phyloP scores from a whole-genome alignment of 805 yeast genomes.

The Pichia heedii region DNA sequence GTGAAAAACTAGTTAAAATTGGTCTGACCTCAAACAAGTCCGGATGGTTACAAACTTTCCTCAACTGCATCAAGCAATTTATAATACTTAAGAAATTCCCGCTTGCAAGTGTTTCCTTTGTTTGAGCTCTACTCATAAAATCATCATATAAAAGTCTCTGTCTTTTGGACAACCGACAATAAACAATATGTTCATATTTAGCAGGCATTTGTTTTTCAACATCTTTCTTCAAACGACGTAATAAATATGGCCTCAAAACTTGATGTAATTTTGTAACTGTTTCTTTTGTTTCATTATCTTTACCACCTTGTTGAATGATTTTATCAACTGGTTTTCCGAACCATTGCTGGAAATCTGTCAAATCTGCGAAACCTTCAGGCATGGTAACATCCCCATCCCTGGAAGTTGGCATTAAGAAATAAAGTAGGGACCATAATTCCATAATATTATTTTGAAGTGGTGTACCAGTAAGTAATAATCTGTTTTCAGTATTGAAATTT shows the following conservation, averaged over 20 bases:
- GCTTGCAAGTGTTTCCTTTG: conserved; percentile 84
- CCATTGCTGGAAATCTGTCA: conserved; percentile 97
- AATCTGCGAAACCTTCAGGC: conserved; percentile 94
- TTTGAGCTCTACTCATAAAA: conserved; percentile 94
- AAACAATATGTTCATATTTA: conserved; percentile 89
- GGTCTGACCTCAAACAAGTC: conserved; percentile 95
- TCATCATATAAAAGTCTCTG: conserved; percentile 91
- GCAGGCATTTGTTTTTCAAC: conserved; percentile 99
- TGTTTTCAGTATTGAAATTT: conserved; percentile 85
- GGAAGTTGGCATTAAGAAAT: conserved; percentile 91
- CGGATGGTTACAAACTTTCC: conserved; percentile 89
- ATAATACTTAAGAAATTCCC: conserved; percentile 93
- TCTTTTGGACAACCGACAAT: conserved; percentile 85
- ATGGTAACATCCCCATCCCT: conserved; percentile 46
- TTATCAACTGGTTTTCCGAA: conserved; percentile 96
- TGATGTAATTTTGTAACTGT: conserved; percentile 88
- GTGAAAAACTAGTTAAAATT: conserved; percentile 78
- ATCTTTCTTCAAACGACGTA: conserved; percentile 88
- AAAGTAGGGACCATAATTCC: conserved; percentile 92
- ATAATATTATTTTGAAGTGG: conserved; percentile 92
- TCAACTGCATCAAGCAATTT: conserved; percentile 93
- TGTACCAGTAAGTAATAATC: conserved; percentile 89
- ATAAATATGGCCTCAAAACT: conserved; percentile 82
- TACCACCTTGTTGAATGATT: conserved; percentile 66
- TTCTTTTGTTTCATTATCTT: conserved; percentile 67